Percentiles rank a stretch among this genome's conserved stretches.
Conservation (phyloP, 129 eudicot genomes). For the Lonicera japonica region DNA sequence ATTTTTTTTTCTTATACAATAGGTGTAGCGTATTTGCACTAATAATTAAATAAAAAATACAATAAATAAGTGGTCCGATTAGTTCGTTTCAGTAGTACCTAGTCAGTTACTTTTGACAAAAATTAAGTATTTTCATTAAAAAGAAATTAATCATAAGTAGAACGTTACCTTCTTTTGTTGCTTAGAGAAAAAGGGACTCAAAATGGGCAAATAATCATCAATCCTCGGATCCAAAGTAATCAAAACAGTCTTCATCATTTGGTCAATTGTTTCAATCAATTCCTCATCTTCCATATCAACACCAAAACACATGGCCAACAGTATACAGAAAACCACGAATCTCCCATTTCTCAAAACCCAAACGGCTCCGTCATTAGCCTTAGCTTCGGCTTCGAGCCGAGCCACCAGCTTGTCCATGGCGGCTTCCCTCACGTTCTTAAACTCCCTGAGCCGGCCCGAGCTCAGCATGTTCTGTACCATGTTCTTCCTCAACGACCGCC, state of each 20-base stretch:
- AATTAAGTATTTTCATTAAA: no score
- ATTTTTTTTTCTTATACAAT: no score
- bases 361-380: constrained; percentile 46
- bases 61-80: no score
- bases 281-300: constrained; percentile 53
- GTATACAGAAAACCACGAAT: constrained; percentile 68
- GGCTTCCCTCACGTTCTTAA: constrained; percentile 25
- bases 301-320: constrained; percentile 78
- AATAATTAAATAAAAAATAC: no score
- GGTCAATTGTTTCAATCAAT: constrained; percentile 50
- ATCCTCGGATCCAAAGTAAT: constrained; percentile 62
- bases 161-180: constrained; percentile 39
- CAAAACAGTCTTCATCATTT: constrained; percentile 66
- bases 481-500: constrained; percentile 79
- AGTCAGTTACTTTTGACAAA: no score
- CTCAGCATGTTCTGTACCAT: constrained; percentile 84
- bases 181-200: constrained; percentile 57
- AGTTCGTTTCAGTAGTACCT: no score
- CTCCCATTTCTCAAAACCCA: constrained; percentile 71
- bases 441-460: constrained; percentile 42
- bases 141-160: no score
- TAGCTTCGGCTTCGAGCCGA: constrained; percentile 47
- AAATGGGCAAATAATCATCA: constrained; percentile 66
- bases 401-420: constrained; percentile 71
- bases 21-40: no score